Evolutionary conservation across 495 filamentous ascomycete species (phyloP).

Genomic region (Pseudevernia furfuracea): DNA sequence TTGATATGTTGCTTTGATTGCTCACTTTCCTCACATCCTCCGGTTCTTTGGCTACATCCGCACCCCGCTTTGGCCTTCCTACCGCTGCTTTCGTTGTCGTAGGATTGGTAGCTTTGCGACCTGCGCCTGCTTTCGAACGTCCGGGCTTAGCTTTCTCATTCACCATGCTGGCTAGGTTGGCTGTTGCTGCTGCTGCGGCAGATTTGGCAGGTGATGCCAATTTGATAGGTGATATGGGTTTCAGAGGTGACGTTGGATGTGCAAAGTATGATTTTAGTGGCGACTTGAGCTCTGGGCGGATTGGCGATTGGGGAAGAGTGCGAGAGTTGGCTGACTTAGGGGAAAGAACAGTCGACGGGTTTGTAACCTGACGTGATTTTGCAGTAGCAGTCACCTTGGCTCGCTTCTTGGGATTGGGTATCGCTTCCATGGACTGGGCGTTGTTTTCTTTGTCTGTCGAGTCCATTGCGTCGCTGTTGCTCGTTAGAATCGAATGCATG

Average conservation of each 20-base stretch:
- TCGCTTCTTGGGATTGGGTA: slow-evolving; percentile 57
- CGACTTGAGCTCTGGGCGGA: slow-evolving; percentile 39
- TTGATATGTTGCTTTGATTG: slow-evolving; percentile 40
- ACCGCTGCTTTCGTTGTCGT: slow-evolving; percentile 26
- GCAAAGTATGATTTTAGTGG: slow-evolving; percentile 43
- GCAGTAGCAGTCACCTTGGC: slow-evolving; percentile 31
- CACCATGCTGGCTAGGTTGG: slow-evolving; percentile 22
- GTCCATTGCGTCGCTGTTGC: slow-evolving; percentile 53
- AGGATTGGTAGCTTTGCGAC: slow-evolving; percentile 30
- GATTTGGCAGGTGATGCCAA: slow-evolving; percentile 33
- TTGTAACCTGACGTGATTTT: slow-evolving; percentile 27
- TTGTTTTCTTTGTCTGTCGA: slow-evolving; percentile 77
- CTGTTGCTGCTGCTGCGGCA: slow-evolving; percentile 31
- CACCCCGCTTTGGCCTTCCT: slow-evolving; percentile 33
- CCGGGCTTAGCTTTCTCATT: slow-evolving; percentile 25
- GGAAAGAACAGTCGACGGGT: slow-evolving; percentile 58
- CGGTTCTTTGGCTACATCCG: slow-evolving; percentile 28
- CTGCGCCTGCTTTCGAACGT: slow-evolving; percentile 26
- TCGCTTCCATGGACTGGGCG: slow-evolving; percentile 33
- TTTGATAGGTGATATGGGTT: slow-evolving; percentile 46
- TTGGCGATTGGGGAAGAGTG: slow-evolving; percentile 53
- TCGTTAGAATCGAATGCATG: slow-evolving; percentile 7
- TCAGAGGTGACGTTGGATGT: slow-evolving; percentile 47
- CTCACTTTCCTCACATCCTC: slow-evolving; percentile 34
- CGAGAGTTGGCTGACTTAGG: slow-evolving; percentile 76